A percentile compares a stretch with the other conserved stretches of the same genome.
phyloP scores from a whole-genome alignment of 140 eudicot genomes.

The Cichorium intybus region DNA sequence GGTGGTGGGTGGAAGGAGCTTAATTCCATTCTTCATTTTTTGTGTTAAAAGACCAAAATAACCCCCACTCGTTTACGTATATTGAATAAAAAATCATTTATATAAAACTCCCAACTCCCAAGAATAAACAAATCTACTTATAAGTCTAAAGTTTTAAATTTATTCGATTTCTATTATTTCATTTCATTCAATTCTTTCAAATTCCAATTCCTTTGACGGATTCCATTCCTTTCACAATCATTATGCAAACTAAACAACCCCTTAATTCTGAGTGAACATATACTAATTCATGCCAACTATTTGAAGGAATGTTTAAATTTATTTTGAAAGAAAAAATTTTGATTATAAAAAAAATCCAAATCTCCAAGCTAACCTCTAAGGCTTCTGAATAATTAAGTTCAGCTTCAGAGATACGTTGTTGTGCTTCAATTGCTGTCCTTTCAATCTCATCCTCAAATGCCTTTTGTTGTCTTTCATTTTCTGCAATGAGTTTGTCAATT shows the following conservation, averaged over 20 bases:
- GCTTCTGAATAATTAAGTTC: slow-evolving; percentile 70
- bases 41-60: not conserved
- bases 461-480: slow-evolving; percentile 85
- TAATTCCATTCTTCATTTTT: too few relatives aligned
- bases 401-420: slow-evolving; percentile 63
- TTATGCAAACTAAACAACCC: not conserved
- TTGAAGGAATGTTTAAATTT: not conserved
- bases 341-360: not conserved
- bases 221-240: too few relatives aligned
- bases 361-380: slow-evolving; percentile 63
- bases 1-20: too few relatives aligned
- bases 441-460: slow-evolving; percentile 79
- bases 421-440: slow-evolving; percentile 75
- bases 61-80: not conserved
- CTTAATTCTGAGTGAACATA: slow-evolving; percentile 11
- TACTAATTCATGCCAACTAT: not conserved
- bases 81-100: not conserved
- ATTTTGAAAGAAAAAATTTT: not conserved
- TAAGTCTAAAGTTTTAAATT: too few relatives aligned
- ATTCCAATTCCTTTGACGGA: not conserved
- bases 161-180: too few relatives aligned
- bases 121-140: too few relatives aligned
- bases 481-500: slow-evolving; percentile 82
- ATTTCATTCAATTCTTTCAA: not conserved
- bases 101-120: too few relatives aligned